These are phyloP conservation scores for Chlamydomonas sp. DNA, from an alignment of 139 green algal genomes.

Conservation along the genomic window DNA sequence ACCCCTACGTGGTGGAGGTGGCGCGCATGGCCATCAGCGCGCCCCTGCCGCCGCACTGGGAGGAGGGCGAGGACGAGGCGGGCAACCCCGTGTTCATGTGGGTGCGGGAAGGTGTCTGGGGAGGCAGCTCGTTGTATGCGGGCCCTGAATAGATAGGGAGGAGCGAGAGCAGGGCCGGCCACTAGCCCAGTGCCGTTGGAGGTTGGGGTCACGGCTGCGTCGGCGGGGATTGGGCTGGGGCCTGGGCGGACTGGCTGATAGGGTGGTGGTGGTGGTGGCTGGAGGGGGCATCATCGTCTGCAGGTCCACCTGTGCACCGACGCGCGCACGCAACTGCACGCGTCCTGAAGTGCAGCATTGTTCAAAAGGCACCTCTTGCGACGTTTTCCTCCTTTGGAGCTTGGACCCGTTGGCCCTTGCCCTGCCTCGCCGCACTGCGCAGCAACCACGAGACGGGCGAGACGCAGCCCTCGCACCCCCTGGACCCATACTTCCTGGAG, in stretches of 20 bases:
- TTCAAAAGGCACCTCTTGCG: too few species aligned
- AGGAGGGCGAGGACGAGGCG: slow-evolving; percentile 35
- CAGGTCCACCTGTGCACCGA: too few species aligned
- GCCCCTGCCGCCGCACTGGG: slow-evolving; percentile 64
- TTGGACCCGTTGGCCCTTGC: background rate
- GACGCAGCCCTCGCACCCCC: slow-evolving; percentile 60
- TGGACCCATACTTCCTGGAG: slow-evolving; percentile 80
- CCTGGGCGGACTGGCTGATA: background rate
- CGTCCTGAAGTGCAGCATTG: too few species aligned
- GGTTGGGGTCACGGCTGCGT: too few species aligned
- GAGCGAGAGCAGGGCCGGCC: too few species aligned
- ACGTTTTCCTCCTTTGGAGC: too few species aligned
- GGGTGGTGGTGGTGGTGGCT: background rate
- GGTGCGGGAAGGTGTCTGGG: background rate
- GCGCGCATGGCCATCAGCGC: slow-evolving; percentile 68
- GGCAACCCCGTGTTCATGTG: slow-evolving; percentile 42
- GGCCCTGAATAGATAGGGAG: too few species aligned
- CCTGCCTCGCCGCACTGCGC: slow-evolving; percentile 15
- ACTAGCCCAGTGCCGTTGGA: too few species aligned
- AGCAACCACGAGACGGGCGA: slow-evolving; percentile 55
- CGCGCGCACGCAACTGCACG: too few species aligned
- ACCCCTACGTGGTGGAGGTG: slow-evolving; percentile 57
- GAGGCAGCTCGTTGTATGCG: too few species aligned
- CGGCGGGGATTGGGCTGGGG: background rate
- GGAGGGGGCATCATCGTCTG: background rate